These are phyloP conservation scores for Cercospora nicotianae DNA, from an alignment of 2,329 filamentous ascomycete genomes.

Conservation along the genomic window DNA sequence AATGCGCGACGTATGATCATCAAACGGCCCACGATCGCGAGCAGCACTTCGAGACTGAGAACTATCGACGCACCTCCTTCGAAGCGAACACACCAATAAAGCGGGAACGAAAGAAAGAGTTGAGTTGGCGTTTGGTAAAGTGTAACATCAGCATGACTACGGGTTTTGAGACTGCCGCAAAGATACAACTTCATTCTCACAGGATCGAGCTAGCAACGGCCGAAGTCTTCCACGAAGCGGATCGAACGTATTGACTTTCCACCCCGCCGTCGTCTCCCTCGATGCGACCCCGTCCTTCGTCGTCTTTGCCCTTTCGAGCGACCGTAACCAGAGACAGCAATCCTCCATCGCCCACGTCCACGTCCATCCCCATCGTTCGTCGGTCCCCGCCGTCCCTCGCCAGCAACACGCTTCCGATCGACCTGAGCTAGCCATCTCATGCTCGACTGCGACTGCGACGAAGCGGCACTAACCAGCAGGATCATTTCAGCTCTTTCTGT, in stretches of 20 bases:
- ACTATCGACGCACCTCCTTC: slow-evolving; percentile 4
- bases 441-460: slow-evolving; percentile 16
- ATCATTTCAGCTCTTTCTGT: not conserved
- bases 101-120: not conserved
- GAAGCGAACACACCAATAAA: slow-evolving; percentile 10
- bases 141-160: slow-evolving; percentile 14
- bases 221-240: slow-evolving; percentile 19
- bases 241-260: slow-evolving; percentile 20
- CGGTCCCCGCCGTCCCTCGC: slow-evolving; percentile 9
- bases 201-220: slow-evolving; percentile 18
- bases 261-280: slow-evolving; percentile 20
- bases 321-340: slow-evolving; percentile 6
- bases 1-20: slow-evolving; percentile 12
- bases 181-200: slow-evolving; percentile 19
- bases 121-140: slow-evolving; percentile 17
- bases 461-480: slow-evolving; percentile 1
- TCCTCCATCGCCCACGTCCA: slow-evolving; percentile 6
- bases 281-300: slow-evolving; percentile 17
- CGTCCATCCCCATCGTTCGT: slow-evolving; percentile 10
- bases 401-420: slow-evolving; percentile 16
- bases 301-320: slow-evolving; percentile 13
- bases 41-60: slow-evolving; percentile 2
- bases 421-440: slow-evolving; percentile 19
- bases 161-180: slow-evolving; percentile 7
- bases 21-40: not conserved